Base-by-base conservation (phyloP, 495 filamentous ascomycete genomes). In the Talaromyces trachyspermus region DNA sequence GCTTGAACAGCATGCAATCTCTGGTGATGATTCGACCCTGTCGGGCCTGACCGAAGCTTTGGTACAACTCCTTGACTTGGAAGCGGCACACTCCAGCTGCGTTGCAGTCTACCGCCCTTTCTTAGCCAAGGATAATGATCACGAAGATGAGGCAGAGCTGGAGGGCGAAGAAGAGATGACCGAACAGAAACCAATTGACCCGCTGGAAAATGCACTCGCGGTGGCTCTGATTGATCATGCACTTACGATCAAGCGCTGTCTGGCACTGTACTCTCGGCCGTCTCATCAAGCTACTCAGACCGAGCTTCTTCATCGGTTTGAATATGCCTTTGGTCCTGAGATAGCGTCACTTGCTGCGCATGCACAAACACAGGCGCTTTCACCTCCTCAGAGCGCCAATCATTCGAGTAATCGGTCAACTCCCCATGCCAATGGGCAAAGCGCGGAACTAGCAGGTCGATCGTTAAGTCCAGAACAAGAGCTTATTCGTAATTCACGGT, bases 151-250 rank as follows among this genome's bases (percentile, higher is more conserved):
- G 2, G 66, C 72, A 26, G 69, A 75, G 4, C 62, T 68, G 23
- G 61, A 57, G 4, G 66, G 70, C 11, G 70, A 71, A 3, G 72
- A 75, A 6, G 68, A 71, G 8, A 17, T 50, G 35, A 52, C 60
- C 36, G 54, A 53, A 0, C 58, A 59, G 0, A 59, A 64, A 38
- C 59, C 63, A 33, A 60, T 86, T 6, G 75, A 82, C 53, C 76
- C 81, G 1, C 74, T 95, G 63, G 79, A 91, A 53, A 88, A 83
- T 52, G 89, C 94, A 15, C 80, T 98, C 43, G 84, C 82, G 51
- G 83, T 87, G 49, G 88, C 88, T 15, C 73, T 98, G 32, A 75
- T 94, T 41, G 92, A 98, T 58, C 90, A 98, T 57, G 88, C 88
- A 4, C 74, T 89, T 33, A 79, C 84, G 52, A 80, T 97, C 58